These are phyloP conservation scores for Hymenochaete sp. DNA, from an alignment of 1,284 basidiomycete genomes.

Conservation along the genomic window DNA sequence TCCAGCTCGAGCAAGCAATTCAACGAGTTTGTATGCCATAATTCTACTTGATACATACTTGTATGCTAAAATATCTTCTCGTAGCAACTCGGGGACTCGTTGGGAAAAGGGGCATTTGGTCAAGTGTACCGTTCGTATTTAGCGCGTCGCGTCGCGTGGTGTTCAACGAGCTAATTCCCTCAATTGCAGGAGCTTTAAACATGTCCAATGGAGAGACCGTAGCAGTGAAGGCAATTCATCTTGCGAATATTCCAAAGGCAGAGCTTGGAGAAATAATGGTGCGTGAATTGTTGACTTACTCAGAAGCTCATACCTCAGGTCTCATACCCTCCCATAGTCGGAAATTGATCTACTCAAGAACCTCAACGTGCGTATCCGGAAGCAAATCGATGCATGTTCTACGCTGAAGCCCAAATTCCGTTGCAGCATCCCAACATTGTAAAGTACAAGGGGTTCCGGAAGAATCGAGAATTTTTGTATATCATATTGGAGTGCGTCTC, in stretches of 20 bases:
- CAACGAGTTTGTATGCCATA: constrained; percentile 14
- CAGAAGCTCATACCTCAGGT: background rate
- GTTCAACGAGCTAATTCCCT: background rate
- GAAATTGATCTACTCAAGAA: constrained; percentile 98
- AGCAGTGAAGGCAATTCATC: constrained; percentile 89
- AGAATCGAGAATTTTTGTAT: constrained; percentile 88
- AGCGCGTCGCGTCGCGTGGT: constrained; percentile 2
- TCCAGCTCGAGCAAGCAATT: constrained; percentile 13
- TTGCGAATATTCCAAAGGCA: constrained; percentile 87
- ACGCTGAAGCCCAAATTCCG: constrained; percentile 5
- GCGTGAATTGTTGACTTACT: constrained; percentile 24
- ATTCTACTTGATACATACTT: background rate
- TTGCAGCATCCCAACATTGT: constrained; percentile 86
- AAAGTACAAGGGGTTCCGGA: constrained; percentile 97
- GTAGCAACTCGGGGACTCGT: constrained; percentile 88
- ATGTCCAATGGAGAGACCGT: constrained; percentile 96
- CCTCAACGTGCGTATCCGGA: constrained; percentile 59
- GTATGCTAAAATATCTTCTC: background rate
- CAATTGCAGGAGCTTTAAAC: constrained; percentile 75
- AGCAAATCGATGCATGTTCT: constrained; percentile 6
- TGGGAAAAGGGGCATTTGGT: constrained; percentile 91
- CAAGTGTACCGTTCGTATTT: constrained; percentile 79
- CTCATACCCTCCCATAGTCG: constrained; percentile 42
- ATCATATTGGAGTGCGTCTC: constrained; percentile 83
- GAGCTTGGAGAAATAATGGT: constrained; percentile 98